Percentiles rank a stretch among this genome's conserved stretches.
Conservation (phyloP, 805 yeast genomes). For the Wickerhamomyces bovis region DNA sequence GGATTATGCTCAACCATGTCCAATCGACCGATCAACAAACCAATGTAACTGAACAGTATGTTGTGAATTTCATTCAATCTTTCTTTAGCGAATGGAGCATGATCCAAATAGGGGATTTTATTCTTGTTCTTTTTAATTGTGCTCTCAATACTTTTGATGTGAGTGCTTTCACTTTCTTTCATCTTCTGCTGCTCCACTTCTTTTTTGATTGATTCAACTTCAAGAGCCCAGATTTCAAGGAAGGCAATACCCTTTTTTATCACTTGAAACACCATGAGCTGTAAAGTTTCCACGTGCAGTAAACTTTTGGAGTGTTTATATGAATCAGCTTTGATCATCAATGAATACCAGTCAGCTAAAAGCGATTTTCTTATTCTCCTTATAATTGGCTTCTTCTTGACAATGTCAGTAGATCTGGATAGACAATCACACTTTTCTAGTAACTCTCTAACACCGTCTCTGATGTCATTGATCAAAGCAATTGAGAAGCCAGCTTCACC, state of each 20-base stretch:
- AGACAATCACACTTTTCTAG: slow-evolving; percentile 67
- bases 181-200: slow-evolving; percentile 7
- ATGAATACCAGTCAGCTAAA: slow-evolving; percentile 74
- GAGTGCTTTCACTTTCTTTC: slow-evolving; percentile 3
- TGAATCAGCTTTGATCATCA: slow-evolving; percentile 71
- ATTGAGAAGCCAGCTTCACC: slow-evolving; percentile 23
- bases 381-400: slow-evolving; percentile 53
- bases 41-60: slow-evolving; percentile 53
- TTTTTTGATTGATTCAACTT: slow-evolving; percentile 38
- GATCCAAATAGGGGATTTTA: slow-evolving; percentile 36
- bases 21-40: slow-evolving; percentile 66
- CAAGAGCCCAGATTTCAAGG: slow-evolving; percentile 66
- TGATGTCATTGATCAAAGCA: slow-evolving; percentile 47
- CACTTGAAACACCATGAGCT: slow-evolving; percentile 61
- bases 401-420: slow-evolving; percentile 66
- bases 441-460: slow-evolving; percentile 66
- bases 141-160: slow-evolving; percentile 1
- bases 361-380: slow-evolving; percentile 61
- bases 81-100: slow-evolving; percentile 57
- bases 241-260: slow-evolving; percentile 58
- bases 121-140: not conserved
- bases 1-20: slow-evolving; percentile 73
- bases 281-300: slow-evolving; percentile 54
- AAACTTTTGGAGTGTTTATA: slow-evolving; percentile 57
- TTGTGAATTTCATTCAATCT: slow-evolving; percentile 62